A percentile compares a stretch with the other conserved stretches of the same genome.
Evolutionary conservation across 768 basidiomycete genomes (phyloP).

Genomic region (Collybia sordida): DNA sequence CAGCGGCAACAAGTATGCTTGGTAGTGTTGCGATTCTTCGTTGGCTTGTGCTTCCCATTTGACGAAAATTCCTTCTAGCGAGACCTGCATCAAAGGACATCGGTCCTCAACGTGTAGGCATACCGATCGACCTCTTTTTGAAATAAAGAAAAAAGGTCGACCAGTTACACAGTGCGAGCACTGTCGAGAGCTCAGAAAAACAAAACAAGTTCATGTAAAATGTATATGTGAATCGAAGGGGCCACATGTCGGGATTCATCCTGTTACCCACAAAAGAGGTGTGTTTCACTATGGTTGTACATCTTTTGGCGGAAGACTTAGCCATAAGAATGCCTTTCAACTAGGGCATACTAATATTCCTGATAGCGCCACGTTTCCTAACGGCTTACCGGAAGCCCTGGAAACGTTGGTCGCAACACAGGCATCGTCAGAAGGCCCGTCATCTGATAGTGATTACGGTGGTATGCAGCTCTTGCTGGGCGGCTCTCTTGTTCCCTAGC

Average conservation of each 20-base stretch:
- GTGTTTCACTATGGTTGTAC: conserved; percentile 28
- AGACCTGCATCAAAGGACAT: conserved; percentile 94
- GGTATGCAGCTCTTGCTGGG: conserved; percentile 57
- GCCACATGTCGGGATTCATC: conserved; percentile 51
- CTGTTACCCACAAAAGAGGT: conserved; percentile 61
- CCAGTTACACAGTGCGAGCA: conserved; percentile 90
- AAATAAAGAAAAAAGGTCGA: conserved; percentile 92
- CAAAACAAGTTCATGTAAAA: conserved; percentile 83
- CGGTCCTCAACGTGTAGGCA: conserved; percentile 88
- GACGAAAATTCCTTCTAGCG: conserved; percentile 42
- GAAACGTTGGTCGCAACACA: conserved; percentile 59
- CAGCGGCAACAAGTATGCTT: conserved; percentile 79
- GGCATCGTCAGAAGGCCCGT: conserved; percentile 44
- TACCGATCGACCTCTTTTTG: conserved; percentile 83
- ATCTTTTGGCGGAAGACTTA: conserved; percentile 32
- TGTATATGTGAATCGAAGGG: conserved; percentile 81
- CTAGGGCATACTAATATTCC: conserved; percentile 60
- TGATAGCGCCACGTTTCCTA: conserved; percentile 76
- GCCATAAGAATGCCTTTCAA: conserved; percentile 40
- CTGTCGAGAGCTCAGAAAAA: conserved; percentile 84
- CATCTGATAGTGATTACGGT: conserved; percentile 62
- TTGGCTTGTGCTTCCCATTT: conserved; percentile 6
- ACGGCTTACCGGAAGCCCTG: conserved; percentile 71
- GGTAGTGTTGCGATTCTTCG: conserved; percentile 49
- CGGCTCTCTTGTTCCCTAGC: conserved; percentile 34